Evolutionary conservation across 2,329 filamentous ascomycete genomes (phyloP), one percentile per base, ranked within the genome.

Genomic region (Lachnellula subtilissima): DNA sequence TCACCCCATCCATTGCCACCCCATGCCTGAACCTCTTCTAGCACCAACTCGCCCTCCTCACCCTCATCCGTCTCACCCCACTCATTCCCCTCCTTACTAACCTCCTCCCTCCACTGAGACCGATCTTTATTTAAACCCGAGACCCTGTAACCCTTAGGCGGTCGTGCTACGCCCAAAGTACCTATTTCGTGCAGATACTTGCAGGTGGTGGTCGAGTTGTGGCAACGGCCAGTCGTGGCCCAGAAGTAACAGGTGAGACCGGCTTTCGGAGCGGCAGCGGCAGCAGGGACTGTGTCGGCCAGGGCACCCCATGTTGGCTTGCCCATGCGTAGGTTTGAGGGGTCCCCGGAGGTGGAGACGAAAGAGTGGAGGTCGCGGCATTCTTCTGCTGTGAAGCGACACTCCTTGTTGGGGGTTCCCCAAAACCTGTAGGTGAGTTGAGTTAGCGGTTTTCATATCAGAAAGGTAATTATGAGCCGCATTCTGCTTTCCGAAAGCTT

Each of bases 341-440:
- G 52, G 50, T 53, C 39, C 12, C 25, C 37, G 5, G 42, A 17
- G 6, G 32, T 25, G 23, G 22, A 23, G 11, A 52, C 50, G 8
- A 60, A 5, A 49, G 52, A 36, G 46, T 67, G 64, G 2, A 67
- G 53, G 42, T 67, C 57, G 2, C 62, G 58, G 46, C 66, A 68
- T 58, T 66, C 63, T 49, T 62, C 62, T 17, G 59, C 61, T 0
- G 54, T 61, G 55, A 64, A 68, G n/a, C 64, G 63, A 35, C 66
- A 68, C 3, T 42, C 50, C 43, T 59, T 60, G 25, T 55, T 55
- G 4, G 52, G 46, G 1, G 57, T 59, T 14, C 43, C 45, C 53
- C 62, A 63, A 19, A 53, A 60, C 52, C 63, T 62, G 19, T n/a
- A 36, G 12, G 23, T 37, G 15, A 1, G 23, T 42, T 42, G 4